Evolutionary conservation across 2,329 filamentous ascomycete species (phyloP).

Genomic region (Talaromyces albobiverticillius): DNA sequence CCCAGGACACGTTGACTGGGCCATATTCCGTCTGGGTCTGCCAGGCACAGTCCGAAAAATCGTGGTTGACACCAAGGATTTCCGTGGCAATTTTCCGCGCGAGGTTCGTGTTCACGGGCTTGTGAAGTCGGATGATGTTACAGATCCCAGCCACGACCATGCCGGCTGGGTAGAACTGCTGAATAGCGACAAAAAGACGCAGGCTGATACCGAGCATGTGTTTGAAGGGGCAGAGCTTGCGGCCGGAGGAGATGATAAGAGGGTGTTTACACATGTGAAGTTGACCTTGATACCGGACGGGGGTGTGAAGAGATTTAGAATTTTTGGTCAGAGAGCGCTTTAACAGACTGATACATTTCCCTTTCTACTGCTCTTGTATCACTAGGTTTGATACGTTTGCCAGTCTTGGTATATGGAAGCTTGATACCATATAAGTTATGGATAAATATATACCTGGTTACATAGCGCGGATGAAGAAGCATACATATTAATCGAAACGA

Average conservation of each 20-base stretch:
- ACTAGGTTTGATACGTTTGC: no score
- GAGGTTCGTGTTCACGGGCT: conserved; percentile 39
- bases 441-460: no score
- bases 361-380: no score
- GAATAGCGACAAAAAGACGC: conserved; percentile 34
- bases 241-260: conserved; percentile 63
- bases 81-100: conserved; percentile 44
- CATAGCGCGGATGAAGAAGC: no score
- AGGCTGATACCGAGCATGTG: conserved; percentile 41
- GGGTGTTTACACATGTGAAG: conserved; percentile 76
- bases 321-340: conserved; percentile 61
- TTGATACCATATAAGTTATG: no score
- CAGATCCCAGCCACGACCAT: conserved; percentile 32
- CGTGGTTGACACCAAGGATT: conserved; percentile 45
- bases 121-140: conserved; percentile 19
- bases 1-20: conserved; percentile 43
- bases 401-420: no score
- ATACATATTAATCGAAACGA: no score
- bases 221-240: conserved; percentile 47
- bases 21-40: conserved; percentile 37
- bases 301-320: conserved; percentile 81
- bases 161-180: conserved; percentile 37
- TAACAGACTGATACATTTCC: no score
- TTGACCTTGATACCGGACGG: conserved; percentile 91
- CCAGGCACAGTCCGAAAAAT: conserved; percentile 36